These are phyloP conservation scores for Plasmodium malariae DNA, from an alignment of 169 alveolate genomes.

Conservation along the genomic window DNA sequence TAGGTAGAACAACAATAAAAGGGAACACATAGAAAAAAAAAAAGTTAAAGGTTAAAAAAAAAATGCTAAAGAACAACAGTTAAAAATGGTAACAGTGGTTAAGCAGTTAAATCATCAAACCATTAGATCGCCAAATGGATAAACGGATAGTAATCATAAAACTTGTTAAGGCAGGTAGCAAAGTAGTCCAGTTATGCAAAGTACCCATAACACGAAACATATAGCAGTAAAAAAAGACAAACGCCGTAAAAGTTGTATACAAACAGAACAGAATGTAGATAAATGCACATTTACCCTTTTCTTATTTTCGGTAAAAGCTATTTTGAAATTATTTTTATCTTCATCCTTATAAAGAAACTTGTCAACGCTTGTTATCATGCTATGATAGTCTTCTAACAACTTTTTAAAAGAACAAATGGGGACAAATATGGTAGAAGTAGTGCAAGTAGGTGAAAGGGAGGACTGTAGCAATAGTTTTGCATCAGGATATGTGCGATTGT, in stretches of 20 bases:
- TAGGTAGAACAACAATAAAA: background rate
- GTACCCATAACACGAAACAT: too few species aligned
- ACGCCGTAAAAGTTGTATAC: too few species aligned
- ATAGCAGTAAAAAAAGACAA: too few species aligned
- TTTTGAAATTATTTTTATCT: background rate
- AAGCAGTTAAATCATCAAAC: too few species aligned
- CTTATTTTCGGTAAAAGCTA: slow-evolving; percentile 20
- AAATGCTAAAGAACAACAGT: background rate
- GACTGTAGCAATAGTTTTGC: background rate
- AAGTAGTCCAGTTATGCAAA: too few species aligned
- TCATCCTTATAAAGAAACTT: slow-evolving; percentile 21
- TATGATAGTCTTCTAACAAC: slow-evolving; percentile 44
- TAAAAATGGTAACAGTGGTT: too few species aligned
- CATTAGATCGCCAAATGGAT: too few species aligned
- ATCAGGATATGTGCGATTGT: too few species aligned
- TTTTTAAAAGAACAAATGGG: background rate
- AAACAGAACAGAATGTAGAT: background rate
- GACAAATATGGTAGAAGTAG: background rate
- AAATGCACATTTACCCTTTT: slow-evolving; percentile 24
- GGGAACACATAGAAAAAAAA: background rate
- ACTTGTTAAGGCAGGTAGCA: too few species aligned
- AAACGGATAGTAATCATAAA: too few species aligned
- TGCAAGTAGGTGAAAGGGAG: background rate
- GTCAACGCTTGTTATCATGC: slow-evolving; percentile 19
- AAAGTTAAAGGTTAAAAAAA: background rate